phyloP scores from a whole-genome alignment of 352 stramenopile genomes.

The Phytophthora podocarpi region DNA sequence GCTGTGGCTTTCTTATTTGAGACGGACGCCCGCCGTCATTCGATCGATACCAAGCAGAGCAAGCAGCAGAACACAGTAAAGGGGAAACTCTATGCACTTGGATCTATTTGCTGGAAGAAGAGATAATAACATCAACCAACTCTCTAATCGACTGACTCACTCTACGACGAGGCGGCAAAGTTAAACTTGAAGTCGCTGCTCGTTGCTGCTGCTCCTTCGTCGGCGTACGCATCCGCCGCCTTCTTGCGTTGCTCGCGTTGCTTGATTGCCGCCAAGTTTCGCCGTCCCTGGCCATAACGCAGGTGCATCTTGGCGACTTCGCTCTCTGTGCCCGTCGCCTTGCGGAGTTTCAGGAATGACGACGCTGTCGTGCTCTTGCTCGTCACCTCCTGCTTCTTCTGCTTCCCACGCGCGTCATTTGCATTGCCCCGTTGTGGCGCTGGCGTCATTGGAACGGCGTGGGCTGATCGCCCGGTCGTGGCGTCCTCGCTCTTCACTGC shows the following conservation, averaged over 20 bases:
- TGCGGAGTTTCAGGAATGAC: slow-evolving; percentile 66
- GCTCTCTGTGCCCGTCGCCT: slow-evolving; percentile 65
- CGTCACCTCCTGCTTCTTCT: slow-evolving; percentile 20
- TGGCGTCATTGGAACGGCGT: slow-evolving; percentile 11
- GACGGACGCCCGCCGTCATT: too few species aligned
- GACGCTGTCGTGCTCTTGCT: slow-evolving; percentile 2
- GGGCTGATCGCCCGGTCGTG: slow-evolving; percentile 7
- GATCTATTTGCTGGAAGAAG: too few species aligned
- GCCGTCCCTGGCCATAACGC: slow-evolving; percentile 61
- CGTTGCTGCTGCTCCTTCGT: background rate
- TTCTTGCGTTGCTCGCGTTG: slow-evolving; percentile 53
- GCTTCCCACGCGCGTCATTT: slow-evolving; percentile 7
- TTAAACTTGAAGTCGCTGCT: slow-evolving; percentile 43
- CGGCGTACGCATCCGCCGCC: background rate
- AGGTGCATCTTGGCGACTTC: slow-evolving; percentile 79
- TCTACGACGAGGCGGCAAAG: slow-evolving; percentile 25
- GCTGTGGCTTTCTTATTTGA: too few species aligned
- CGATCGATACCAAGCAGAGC: too few species aligned
- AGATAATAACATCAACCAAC: too few species aligned
- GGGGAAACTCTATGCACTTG: too few species aligned
- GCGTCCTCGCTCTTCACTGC: slow-evolving; percentile 10
- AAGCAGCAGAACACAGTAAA: too few species aligned
- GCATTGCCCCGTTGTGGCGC: slow-evolving; percentile 19
- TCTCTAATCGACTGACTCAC: slow-evolving; percentile 6
- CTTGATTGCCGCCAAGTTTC: slow-evolving; percentile 55